Base-by-base conservation (phyloP, 176 grass and related monocot genomes). In the Triticum urartu region DNA sequence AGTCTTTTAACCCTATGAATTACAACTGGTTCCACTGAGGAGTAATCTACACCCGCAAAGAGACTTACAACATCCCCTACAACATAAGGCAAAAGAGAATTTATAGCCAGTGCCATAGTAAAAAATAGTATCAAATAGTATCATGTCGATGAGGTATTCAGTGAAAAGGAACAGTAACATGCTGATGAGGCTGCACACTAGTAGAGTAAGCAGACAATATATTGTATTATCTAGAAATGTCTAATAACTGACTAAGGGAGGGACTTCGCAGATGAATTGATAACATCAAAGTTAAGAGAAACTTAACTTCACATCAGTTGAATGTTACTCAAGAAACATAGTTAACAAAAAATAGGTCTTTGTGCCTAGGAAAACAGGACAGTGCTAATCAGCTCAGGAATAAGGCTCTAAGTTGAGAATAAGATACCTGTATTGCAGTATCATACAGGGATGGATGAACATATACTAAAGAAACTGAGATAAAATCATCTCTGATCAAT, bases 1-100 rank as follows among this genome's bases (percentile, higher is more conserved):
- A 99, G 85, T 56, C 88, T 99, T 89, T 96, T 99, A 71, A 99
- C 84, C 52, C 94, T 94, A 75, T 90, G 88, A 76, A 88, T 80
- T 36, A 89, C 89, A 34, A 90, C 65, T 66, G 77, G 66, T 90
- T 87, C 83, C 83, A 87, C 87, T 80, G 81, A 90, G 73, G 81
- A 86, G 64, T 91, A 86, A 73, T 90, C 56, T 14, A 5, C 59
- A 26, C 90, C 97, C 89, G 87, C 87, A 79, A 99, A 99, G 22
- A 99, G 93, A 64, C 35, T 92, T 56, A 77, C 30, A 90, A 88
- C 89, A 91, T 91, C 91, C 63, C 94, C 97, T 99, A 89, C 59
- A 91, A 87, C 8, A 75, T 69, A 81, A 79, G 22, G 47, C 22
- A 72, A 26, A 71, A 65, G 64, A 77, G 0, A 39, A 3, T 63